Conservation (phyloP, 352 stramenopile species). For the Globisporangium viniferum region DNA sequence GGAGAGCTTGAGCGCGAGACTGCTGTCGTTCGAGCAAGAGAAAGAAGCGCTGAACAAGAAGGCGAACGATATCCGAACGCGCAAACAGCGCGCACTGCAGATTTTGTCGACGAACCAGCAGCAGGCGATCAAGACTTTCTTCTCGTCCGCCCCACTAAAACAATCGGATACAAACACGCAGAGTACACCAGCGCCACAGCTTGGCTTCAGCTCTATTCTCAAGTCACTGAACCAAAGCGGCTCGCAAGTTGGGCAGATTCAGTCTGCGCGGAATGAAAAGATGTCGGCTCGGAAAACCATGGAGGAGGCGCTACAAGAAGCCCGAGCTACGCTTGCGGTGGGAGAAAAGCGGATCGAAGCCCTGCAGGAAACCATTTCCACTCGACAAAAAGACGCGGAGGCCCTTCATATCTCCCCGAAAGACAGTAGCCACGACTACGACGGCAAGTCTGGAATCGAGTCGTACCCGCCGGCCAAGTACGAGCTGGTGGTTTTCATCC, state of each 20-base stretch:
- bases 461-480: conserved; percentile 36
- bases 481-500: conserved; percentile 35
- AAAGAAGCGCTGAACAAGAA: conserved; percentile 30
- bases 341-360: conserved; percentile 27
- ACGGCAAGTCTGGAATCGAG: conserved; percentile 34
- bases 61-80: conserved; percentile 29
- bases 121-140: conserved; percentile 45
- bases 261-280: conserved; percentile 25
- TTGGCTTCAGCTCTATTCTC: conserved; percentile 43
- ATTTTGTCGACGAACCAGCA: conserved; percentile 64
- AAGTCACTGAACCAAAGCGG: conserved; percentile 35
- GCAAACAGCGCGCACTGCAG: conserved; percentile 47
- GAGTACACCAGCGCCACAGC: background rate
- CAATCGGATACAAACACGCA: background rate
- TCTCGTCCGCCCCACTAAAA: conserved; percentile 16
- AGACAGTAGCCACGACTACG: conserved; percentile 16
- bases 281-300: conserved; percentile 23
- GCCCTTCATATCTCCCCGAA: conserved; percentile 8
- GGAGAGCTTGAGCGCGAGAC: conserved; percentile 28
- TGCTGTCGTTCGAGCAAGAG: conserved; percentile 41
- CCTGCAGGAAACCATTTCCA: conserved; percentile 4
- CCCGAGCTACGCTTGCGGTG: conserved; percentile 20
- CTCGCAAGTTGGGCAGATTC: conserved; percentile 23
- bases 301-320: conserved; percentile 27
- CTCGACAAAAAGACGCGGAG: conserved; percentile 28